Base-by-base conservation (phyloP, 495 filamentous ascomycete genomes). In the Aspergillus bridgeri region DNA sequence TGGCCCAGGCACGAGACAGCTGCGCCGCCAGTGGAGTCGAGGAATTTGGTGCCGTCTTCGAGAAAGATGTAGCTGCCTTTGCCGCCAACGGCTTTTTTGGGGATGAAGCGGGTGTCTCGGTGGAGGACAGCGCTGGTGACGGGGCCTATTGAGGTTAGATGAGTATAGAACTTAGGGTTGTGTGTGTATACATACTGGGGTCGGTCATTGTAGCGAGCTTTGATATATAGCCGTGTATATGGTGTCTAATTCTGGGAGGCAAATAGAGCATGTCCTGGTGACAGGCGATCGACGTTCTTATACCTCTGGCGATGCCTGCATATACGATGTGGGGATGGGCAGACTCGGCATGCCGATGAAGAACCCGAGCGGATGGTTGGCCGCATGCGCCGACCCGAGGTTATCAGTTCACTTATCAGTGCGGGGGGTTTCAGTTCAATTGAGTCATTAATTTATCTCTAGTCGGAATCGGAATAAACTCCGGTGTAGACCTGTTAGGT, bases 1-100 rank as follows among this genome's bases (percentile, higher is more conserved):
- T 82, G 80, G 19, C 79, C 79, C 11, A 83, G 57, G 61, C 79
- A 81, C 5, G 74, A 69, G 7, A 82, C 79, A 3, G 80, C 79
- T 6, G 79, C 78, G 33, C 79, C 80, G 20, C 80, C 76, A 7
- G 76, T 79, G 0, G 82, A 83, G 62, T 90, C 87, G 18, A 89
- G 78, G 58, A 91, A 81, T 47, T 73, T 80, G 11, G 80, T 82
- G 21, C 84, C 85, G 71, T 88, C 79, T 51, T 79, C 80, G 3
- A 89, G 65, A 48, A 69, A 70, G 46, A 80, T 65, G 57, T 75
- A 77, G 62, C 66, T 71, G n/a, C 77, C 76, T 55, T 75, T 68
- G 9, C 74, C 77, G 13, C 73, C 72, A 25, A 78, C 46, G 6
- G 71, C 75, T 24, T 71, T 73, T 9, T 65, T 69, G 7, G 77